Evolutionary conservation across 2,329 filamentous ascomycete genomes (phyloP).

Genomic region (Teratosphaeria nubilosa): DNA sequence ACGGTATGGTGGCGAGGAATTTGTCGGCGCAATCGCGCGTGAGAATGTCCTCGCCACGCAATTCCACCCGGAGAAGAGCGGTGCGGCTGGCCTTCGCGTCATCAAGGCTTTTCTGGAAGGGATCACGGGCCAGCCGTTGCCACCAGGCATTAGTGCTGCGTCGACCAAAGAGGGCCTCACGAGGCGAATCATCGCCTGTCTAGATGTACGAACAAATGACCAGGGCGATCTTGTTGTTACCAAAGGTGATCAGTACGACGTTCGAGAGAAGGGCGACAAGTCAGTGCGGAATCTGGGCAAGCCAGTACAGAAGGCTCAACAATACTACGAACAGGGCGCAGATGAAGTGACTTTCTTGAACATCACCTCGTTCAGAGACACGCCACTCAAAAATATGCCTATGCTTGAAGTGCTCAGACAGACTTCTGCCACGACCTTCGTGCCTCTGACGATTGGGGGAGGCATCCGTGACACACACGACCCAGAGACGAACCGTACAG

Average conservation of each 20-base stretch:
- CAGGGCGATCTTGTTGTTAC: constrained; percentile 91
- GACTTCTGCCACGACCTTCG: constrained; percentile 86
- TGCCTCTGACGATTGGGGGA: constrained; percentile 88
- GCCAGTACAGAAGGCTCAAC: constrained; percentile 85
- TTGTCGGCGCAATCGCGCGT: constrained; percentile 79
- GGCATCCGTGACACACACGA: constrained; percentile 91
- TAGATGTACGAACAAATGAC: constrained; percentile 92
- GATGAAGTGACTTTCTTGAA: constrained; percentile 97
- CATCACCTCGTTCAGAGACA: constrained; percentile 96
- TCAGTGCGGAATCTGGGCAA: constrained; percentile 89
- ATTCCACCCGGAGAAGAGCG: constrained; percentile 97
- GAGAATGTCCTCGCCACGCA: constrained; percentile 85
- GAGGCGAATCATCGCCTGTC: constrained; percentile 86
- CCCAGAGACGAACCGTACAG: constrained; percentile 64
- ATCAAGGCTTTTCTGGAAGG: constrained; percentile 80
- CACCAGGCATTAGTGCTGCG: constrained; percentile 22
- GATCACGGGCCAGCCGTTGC: constrained; percentile 46
- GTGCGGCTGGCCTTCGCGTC: constrained; percentile 74
- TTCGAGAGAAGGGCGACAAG: constrained; percentile 66
- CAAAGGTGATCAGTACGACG: constrained; percentile 97
- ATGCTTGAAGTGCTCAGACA: constrained; percentile 90
- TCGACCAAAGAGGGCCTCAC: constrained; percentile 60
- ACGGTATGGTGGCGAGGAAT: constrained; percentile 77
- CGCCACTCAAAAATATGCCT: constrained; percentile 78
- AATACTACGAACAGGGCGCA: constrained; percentile 92